Evolutionary conservation across 257 asterid genomes (phyloP), one percentile per base, ranked within the genome.

Genomic region (Solanum medicagineum): DNA sequence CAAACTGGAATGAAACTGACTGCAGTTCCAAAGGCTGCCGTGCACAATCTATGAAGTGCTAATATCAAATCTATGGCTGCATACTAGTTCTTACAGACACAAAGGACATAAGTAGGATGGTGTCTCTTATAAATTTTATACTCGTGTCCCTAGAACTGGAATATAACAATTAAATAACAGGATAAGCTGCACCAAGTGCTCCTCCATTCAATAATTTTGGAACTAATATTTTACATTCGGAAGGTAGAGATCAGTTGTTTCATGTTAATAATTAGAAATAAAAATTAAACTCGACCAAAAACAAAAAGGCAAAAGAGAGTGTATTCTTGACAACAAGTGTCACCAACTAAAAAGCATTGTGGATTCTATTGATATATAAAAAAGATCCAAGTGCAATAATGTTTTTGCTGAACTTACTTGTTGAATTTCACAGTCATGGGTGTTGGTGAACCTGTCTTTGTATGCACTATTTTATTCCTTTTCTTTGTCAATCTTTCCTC

Each of bases 401-500:
- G 17, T 40, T 40, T 36, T 69, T 69, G 22, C 79, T 60, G 24
- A 70, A 82, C 97, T 92, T 90, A 96, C 99, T 93, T 91, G 87
- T 90, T 91, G 87, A 96, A 96, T 73, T 26, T 89, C 87, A 96
- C 98, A 82, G 85, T 84, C 97, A 95, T 91, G 63, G 98, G 97
- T 32, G 85, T 85, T 3, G 94, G 81, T 1, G 98, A 94, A 80
- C 99, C 99, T 73, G 97, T 91, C 90, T 96, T 96, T 0, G 98
- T 84, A 65, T 95, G 99, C 81, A 94, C 81, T 82, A 96, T 93
- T 88, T 86, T 96, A 92, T 89, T 88, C 93, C 95, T 94, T 90
- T 96, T 96, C 94, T 85, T 95, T 88, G 98, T 93, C 92, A 96
- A 62, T 79, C 98, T 93, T 88, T 94, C 98, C 91, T 96, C 98